Conservation (phyloP, 345 rosid genomes). For the Angophora floribunda region DNA sequence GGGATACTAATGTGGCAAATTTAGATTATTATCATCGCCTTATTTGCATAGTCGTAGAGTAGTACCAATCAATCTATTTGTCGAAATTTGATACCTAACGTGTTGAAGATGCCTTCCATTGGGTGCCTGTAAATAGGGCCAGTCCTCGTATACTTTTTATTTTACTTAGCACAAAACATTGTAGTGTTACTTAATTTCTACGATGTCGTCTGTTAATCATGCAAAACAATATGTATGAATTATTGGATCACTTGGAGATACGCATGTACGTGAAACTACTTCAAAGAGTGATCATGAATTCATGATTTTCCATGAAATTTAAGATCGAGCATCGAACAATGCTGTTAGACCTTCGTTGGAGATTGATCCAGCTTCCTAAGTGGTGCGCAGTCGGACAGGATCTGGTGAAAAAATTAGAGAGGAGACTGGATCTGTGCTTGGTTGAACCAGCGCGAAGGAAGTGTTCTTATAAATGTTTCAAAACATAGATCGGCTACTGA, state of each 20-base stretch:
- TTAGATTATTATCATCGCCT: not conserved
- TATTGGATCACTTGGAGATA: not conserved
- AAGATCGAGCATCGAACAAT: not conserved
- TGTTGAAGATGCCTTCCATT: not conserved
- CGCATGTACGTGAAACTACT: not conserved
- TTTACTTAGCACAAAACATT: not conserved
- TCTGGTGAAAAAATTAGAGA: not conserved
- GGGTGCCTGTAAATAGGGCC: not conserved
- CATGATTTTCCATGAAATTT: not conserved
- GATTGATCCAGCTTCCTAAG: not conserved
- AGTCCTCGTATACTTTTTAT: not conserved
- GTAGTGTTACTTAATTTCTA: not conserved
- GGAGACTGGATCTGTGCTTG: not conserved
- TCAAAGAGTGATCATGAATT: not conserved
- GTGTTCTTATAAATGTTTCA: not conserved
- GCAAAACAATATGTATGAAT: not conserved
- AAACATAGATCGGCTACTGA: not conserved
- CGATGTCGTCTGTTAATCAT: not conserved
- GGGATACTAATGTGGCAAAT: not conserved
- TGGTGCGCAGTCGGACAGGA: not conserved
- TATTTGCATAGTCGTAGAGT: not conserved
- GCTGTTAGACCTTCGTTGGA: not conserved
- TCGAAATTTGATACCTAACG: not conserved
- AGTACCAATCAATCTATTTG: not conserved
- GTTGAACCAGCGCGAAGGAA: not conserved